Conservation (phyloP, 306 rosid genomes). For the Elaeagnus macrophylla region DNA sequence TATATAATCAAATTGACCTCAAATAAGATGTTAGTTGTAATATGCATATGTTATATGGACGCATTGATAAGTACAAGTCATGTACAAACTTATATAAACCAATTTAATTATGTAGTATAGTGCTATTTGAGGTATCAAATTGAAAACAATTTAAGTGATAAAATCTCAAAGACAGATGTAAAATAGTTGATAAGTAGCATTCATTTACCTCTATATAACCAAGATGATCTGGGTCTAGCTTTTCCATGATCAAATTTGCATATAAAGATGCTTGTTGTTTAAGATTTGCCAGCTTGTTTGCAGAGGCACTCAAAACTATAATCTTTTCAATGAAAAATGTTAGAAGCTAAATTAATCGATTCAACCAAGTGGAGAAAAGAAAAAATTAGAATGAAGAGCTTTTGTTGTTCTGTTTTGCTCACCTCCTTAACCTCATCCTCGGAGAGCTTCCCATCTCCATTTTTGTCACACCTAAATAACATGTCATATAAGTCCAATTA, state of each 20-base stretch:
- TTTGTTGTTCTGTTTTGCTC: constrained; percentile 20
- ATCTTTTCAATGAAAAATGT: constrained; percentile 47
- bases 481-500: constrained; percentile 15
- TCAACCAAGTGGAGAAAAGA: constrained; percentile 1
- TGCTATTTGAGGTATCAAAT: background rate
- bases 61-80: too few species aligned
- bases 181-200: background rate
- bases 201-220: constrained; percentile 77
- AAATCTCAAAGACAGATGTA: background rate
- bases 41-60: too few species aligned
- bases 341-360: constrained; percentile 22
- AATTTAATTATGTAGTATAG: too few species aligned
- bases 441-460: constrained; percentile 86
- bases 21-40: too few species aligned
- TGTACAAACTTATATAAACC: too few species aligned
- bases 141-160: background rate
- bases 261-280: constrained; percentile 57
- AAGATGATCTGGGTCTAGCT: constrained; percentile 82
- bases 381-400: background rate
- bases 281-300: constrained; percentile 71
- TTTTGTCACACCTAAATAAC: constrained; percentile 86
- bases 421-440: constrained; percentile 90
- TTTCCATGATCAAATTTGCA: constrained; percentile 87
- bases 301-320: constrained; percentile 81
- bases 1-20: too few species aligned